Conservation (phyloP, 2,329 filamentous ascomycete genomes). For the Lizonia empirigonia region DNA sequence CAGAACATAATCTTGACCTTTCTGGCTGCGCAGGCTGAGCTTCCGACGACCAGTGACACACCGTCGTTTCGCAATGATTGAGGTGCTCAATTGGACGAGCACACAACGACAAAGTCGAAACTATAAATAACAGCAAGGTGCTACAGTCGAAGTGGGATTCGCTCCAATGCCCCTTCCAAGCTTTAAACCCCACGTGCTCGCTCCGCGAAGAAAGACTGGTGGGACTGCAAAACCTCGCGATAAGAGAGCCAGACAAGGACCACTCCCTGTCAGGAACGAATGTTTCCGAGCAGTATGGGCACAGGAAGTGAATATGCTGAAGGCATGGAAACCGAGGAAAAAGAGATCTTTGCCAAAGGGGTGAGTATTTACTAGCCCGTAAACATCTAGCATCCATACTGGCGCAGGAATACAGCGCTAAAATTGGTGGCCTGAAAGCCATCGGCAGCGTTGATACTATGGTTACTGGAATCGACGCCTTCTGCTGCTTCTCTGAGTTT, state of each 20-base stretch:
- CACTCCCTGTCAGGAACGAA: slow-evolving; percentile 65
- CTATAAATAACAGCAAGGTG: slow-evolving; percentile 25
- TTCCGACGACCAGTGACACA: not conserved
- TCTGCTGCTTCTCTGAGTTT: slow-evolving; percentile 74
- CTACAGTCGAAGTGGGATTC: too few species aligned
- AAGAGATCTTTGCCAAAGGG: slow-evolving; percentile 54
- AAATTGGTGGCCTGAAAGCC: slow-evolving; percentile 65
- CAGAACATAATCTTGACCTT: not conserved
- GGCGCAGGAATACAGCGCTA: slow-evolving; percentile 26
- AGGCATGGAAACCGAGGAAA: slow-evolving; percentile 52
- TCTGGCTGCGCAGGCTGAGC: not conserved
- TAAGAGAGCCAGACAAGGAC: slow-evolving; percentile 26
- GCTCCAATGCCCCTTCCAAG: too few species aligned
- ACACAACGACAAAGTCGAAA: slow-evolving; percentile 23
- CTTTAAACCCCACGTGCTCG: too few species aligned
- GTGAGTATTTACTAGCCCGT: slow-evolving; percentile 37
- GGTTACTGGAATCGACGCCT: slow-evolving; percentile 74
- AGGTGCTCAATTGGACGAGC: slow-evolving; percentile 40
- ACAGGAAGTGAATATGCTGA: too few species aligned
- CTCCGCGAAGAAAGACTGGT: slow-evolving; percentile 26
- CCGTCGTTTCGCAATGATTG: slow-evolving; percentile 33
- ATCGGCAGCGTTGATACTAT: slow-evolving; percentile 72
- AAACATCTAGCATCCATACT: not conserved
- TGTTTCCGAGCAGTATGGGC: too few species aligned
- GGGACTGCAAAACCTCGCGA: slow-evolving; percentile 12